phyloP scores from a whole-genome alignment of 2,329 filamentous ascomycete genomes.

The Arthrocladium fulminans region DNA sequence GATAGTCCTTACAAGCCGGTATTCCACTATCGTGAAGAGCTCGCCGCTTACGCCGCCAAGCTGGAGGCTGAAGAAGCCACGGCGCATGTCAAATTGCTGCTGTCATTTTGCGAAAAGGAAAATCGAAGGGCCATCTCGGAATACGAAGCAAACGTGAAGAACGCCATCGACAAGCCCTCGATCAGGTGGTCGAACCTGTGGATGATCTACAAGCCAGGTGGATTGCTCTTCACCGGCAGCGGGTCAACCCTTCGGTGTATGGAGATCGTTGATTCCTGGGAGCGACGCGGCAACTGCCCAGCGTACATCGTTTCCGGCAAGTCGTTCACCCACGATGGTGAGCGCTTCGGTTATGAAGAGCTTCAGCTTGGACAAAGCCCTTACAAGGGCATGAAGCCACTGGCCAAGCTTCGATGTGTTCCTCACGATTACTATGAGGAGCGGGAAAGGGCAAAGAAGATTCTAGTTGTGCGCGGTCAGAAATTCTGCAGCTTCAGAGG shows the following conservation, averaged over 20 bases:
- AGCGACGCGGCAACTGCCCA: slow-evolving; percentile 18
- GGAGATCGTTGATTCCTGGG: slow-evolving; percentile 10
- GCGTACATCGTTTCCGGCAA: not conserved
- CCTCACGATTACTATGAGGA: slow-evolving; percentile 4
- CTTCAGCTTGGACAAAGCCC: not conserved
- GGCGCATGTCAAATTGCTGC: slow-evolving; percentile 7
- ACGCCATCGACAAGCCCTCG: slow-evolving; percentile 3
- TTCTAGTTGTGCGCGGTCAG: not conserved
- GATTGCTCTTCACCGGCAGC: slow-evolving; percentile 5
- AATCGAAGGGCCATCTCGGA: not conserved
- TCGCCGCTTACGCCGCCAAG: slow-evolving; percentile 5
- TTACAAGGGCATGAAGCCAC: slow-evolving; percentile 6
- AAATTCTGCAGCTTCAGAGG: slow-evolving; percentile 2
- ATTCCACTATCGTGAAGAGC: slow-evolving; percentile 11
- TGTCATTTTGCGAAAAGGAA: slow-evolving; percentile 6
- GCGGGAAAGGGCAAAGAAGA: not conserved
- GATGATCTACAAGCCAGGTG: slow-evolving; percentile 12
- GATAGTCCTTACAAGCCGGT: slow-evolving; percentile 8
- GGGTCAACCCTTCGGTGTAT: not conserved
- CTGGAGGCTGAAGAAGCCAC: slow-evolving; percentile 6
- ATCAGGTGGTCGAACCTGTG: slow-evolving; percentile 9
- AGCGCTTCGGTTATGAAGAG: slow-evolving; percentile 5
- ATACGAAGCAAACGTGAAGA: slow-evolving; percentile 3
- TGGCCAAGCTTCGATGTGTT: slow-evolving; percentile 1
- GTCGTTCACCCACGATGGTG: slow-evolving; percentile 8